Evolutionary conservation across 495 filamentous ascomycete species (phyloP).

Genomic region (Cercophora sp.): DNA sequence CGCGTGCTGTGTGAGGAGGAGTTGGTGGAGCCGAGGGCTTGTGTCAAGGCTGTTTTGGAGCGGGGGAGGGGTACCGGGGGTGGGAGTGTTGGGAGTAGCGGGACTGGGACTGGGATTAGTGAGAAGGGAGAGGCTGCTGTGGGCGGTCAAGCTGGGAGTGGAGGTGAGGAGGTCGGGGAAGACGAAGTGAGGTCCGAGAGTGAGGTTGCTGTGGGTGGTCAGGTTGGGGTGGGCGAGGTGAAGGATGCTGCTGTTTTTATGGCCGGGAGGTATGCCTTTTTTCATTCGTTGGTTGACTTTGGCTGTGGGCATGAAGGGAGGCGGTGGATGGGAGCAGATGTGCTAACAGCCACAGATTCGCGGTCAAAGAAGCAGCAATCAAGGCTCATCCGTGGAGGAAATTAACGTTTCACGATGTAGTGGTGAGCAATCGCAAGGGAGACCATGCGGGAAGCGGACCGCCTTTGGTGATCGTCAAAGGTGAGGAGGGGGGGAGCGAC

Average conservation of each 20-base stretch:
- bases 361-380: conserved; percentile 62
- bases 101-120: no score
- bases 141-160: background rate
- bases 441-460: background rate
- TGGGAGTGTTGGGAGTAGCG: background rate
- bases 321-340: background rate
- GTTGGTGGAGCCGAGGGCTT: conserved; percentile 5
- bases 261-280: conserved; percentile 46
- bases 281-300: background rate
- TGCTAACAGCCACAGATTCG: conserved; percentile 40
- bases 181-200: background rate
- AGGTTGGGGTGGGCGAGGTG: background rate
- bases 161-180: background rate
- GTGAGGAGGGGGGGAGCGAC: background rate
- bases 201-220: no score
- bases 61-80: background rate
- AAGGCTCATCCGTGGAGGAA: conserved; percentile 50
- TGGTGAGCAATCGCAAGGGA: conserved; percentile 26
- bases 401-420: conserved; percentile 45
- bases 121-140: background rate
- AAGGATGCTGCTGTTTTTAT: conserved; percentile 36
- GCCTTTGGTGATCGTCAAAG: conserved; percentile 25
- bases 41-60: background rate
- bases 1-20: conserved; percentile 42
- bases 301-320: background rate